These are phyloP conservation scores for Fistulina hepatica DNA, from an alignment of 1,284 basidiomycete genomes.

Conservation along the genomic window DNA sequence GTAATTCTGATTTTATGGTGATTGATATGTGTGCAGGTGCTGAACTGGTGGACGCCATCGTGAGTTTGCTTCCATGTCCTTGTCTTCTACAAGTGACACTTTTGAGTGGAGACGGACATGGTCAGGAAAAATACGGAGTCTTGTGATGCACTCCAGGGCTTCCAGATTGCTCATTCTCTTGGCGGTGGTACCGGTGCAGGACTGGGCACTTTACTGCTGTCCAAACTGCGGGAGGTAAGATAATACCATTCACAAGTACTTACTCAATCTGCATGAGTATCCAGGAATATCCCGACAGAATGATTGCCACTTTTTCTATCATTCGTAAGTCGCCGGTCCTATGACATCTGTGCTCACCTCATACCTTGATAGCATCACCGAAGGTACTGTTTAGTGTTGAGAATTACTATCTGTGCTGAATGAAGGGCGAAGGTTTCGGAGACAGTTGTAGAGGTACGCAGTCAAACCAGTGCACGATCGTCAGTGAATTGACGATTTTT, in stretches of 20 bases:
- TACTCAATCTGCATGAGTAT: slow-evolving; percentile 12
- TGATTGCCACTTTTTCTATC: slow-evolving; percentile 89
- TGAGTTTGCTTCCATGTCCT: slow-evolving; percentile 44
- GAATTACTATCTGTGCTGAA: slow-evolving; percentile 33
- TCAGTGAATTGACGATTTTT: background rate
- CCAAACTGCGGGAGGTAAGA: slow-evolving; percentile 71
- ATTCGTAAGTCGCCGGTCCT: too few species aligned
- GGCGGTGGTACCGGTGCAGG: slow-evolving; percentile 92
- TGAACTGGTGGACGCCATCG: slow-evolving; percentile 80
- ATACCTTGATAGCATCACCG: too few species aligned
- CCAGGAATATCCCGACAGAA: slow-evolving; percentile 84
- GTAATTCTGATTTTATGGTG: too few species aligned
- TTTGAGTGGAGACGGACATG: slow-evolving; percentile 50
- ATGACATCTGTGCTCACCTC: too few species aligned
- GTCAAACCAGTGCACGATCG: slow-evolving; percentile 4
- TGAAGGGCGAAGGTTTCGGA: slow-evolving; percentile 96
- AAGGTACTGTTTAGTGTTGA: slow-evolving; percentile 7
- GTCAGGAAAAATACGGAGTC: slow-evolving; percentile 67
- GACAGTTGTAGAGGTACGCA: slow-evolving; percentile 77
- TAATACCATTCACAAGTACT: background rate
- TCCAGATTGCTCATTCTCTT: slow-evolving; percentile 87
- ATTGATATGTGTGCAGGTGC: slow-evolving; percentile 34
- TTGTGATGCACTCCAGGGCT: slow-evolving; percentile 87
- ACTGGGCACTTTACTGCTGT: slow-evolving; percentile 71
- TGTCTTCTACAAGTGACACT: slow-evolving; percentile 1